Evolutionary conservation across 306 rosid species (phyloP), one percentile per base, ranked within the genome.

Genomic region (Lathyrus tuberosus): DNA sequence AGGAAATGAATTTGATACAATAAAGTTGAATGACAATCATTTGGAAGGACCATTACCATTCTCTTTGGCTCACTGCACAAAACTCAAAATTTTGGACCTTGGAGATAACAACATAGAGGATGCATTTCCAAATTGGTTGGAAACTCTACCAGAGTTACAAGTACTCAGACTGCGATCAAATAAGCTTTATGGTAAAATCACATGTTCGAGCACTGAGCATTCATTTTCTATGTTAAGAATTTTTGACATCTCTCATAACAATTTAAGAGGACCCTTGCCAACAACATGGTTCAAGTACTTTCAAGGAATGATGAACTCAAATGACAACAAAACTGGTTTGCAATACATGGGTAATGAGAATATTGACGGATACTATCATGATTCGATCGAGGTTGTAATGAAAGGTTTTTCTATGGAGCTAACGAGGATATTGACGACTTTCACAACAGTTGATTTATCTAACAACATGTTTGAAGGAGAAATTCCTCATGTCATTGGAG

Each of bases 81-180:
- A 1, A 0, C 67, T 86, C 1, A 15, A 78, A 66, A 47, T 83
- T 73, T 31, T 86, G 14, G 84, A 86, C 62, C 24, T 86, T 37
- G 87, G 82, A 38, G 31, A 73, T 5, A 86, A 83, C 60, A 30
- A 28, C 8, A 35, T 86, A 18, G 64, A 43, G 1, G 85, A 74
- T 7, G 13, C 47, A 10, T 80, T 80, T 73, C 87, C 79, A 2
- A 6, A 9, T 47, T 80, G 86, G 84, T 49, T 86, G 41, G 77
- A 62, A 57, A 18, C 57, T 18, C 74, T 81, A 1, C 64, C 40
- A 1, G 9, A 57, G 28, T 74, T 81, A 4, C 79, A 58, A 5
- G 79, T 78, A 52, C 85, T 85, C 12, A 17, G 54, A n/a, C 69
- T 86, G 33, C 16, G 81, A 4, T 67, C 80, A 18, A 83, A 83